phyloP scores from a whole-genome alignment of 352 stramenopile genomes.

The Globisporangium megalacanthum region DNA sequence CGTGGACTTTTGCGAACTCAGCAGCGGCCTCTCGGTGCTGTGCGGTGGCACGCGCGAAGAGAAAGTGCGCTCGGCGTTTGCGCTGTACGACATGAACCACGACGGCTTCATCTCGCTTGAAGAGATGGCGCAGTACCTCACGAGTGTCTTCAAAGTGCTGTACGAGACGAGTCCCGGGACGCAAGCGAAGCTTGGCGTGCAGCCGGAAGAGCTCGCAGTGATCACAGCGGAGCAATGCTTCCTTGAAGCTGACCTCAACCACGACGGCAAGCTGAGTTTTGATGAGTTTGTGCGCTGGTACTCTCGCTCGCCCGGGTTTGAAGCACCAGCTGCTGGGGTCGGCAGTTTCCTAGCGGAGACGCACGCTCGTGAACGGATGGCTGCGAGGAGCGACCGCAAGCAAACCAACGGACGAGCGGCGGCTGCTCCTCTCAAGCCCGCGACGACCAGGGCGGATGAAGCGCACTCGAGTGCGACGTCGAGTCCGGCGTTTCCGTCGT shows the following conservation, averaged over 20 bases:
- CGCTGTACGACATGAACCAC: constrained; percentile 83
- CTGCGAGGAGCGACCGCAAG: not conserved
- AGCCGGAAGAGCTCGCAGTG: constrained; percentile 62
- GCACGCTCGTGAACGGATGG: constrained; percentile 7
- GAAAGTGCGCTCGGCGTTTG: constrained; percentile 83
- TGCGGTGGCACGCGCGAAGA: constrained; percentile 78
- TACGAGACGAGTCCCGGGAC: constrained; percentile 76
- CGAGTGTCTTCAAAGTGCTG: constrained; percentile 82
- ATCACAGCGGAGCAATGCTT: constrained; percentile 86
- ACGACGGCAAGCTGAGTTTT: constrained; percentile 78
- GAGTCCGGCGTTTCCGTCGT: constrained; percentile 24
- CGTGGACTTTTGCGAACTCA: constrained; percentile 85
- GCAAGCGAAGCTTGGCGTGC: constrained; percentile 44
- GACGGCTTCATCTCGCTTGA: constrained; percentile 82
- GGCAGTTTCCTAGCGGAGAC: constrained; percentile 16
- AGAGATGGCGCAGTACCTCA: constrained; percentile 86
- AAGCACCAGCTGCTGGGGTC: constrained; percentile 29
- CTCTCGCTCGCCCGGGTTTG: constrained; percentile 46
- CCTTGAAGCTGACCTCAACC: constrained; percentile 72
- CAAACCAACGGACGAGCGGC: constrained; percentile 2
- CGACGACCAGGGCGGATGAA: not conserved
- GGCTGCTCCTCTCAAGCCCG: constrained; percentile 1
- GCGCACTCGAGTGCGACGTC: not conserved
- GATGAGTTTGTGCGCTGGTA: constrained; percentile 88
- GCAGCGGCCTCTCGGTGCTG: constrained; percentile 73